Conservation (phyloP, 2,329 filamentous ascomycete species). For the Dendrostoma leiphaemia region DNA sequence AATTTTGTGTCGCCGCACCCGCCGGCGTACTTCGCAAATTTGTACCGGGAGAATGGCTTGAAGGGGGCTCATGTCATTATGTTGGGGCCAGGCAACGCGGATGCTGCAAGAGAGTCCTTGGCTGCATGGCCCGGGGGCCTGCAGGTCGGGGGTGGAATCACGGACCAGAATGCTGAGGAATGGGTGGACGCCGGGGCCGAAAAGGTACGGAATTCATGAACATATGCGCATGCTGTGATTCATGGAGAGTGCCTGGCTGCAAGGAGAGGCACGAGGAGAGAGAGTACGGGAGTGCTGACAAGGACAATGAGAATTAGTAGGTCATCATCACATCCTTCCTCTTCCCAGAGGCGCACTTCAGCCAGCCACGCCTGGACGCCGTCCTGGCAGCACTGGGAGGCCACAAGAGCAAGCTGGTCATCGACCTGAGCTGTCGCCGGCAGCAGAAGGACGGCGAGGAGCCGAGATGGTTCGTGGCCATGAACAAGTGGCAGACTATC, state of each 20-base stretch:
- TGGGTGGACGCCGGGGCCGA: conserved; percentile 90
- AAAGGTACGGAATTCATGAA: conserved; percentile 58
- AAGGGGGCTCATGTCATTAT: conserved; percentile 92
- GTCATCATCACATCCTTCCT: conserved; percentile 96
- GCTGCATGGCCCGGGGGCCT: conserved; percentile 74
- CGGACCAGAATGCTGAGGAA: conserved; percentile 73
- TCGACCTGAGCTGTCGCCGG: conserved; percentile 88
- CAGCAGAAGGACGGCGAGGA: conserved; percentile 53
- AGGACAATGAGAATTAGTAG: conserved; percentile 45
- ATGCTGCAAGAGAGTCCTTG: conserved; percentile 75
- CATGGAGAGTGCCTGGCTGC: not conserved
- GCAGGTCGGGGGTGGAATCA: conserved; percentile 94
- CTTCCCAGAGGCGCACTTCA: conserved; percentile 82
- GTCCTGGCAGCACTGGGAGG: conserved; percentile 71
- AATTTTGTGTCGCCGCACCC: conserved; percentile 89
- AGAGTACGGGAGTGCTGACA: not conserved
- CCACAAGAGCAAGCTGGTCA: conserved; percentile 79
- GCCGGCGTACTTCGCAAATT: conserved; percentile 72
- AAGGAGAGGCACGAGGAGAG: too few species aligned
- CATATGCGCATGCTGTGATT: not conserved
- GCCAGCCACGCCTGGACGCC: conserved; percentile 69
- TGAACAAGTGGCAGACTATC: conserved; percentile 98
- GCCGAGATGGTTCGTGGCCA: conserved; percentile 82
- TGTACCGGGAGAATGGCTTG: conserved; percentile 76
- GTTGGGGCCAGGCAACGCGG: conserved; percentile 85